Evolutionary conservation across 1,284 basidiomycete species (phyloP), one percentile per base, ranked within the genome.

Genomic region (Schizopora paradoxa): DNA sequence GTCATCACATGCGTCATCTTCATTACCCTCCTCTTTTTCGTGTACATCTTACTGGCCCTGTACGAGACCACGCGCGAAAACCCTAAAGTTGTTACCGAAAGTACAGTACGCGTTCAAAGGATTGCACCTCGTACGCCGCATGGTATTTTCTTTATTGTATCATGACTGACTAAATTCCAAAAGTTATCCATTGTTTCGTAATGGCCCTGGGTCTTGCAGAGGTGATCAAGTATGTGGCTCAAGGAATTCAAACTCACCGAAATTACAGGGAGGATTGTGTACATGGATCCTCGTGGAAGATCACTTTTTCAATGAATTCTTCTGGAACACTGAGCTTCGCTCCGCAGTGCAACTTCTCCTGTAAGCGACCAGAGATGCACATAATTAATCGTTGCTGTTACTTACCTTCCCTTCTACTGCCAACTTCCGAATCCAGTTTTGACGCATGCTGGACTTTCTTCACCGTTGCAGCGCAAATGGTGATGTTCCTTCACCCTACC

Each of bases 401-500:
- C n/a, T n/a, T n/a, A n/a, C n/a, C n/a, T 32, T 32, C 33, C 10
- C 6, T 10, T 10, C 10, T 10, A 19, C 33, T 35, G 11, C 18
- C 8, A 35, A 35, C 8, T 10, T 6, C 14, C 2, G 10, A 35
- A 8, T 35, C 14, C 49, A 81, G 78, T 40, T 79, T 79, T 54
- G 58, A 68, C 7, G 68, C 74, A 4, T 73, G 68, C 48, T 82
- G 79, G 79, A 80, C 79, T 21, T 59, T 67, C 2, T 47, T 74
- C 2, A 77, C 71, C 11, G 67, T 71, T 6, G 72, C 68, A 14
- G 61, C 60, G n/a, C 76, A 73, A 45, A 68, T 71, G 21, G 57
- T 79, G 32, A 65, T 79, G 31, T 76, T 79, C 56, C 59, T 79
- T 4, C 78, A 80, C 53, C 77, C 78, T 1, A 60, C 60, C 6